Evolutionary conservation across 2,329 filamentous ascomycete species (phyloP), one percentile per base, ranked within the genome.

Genomic region (Epichloe elymi): DNA sequence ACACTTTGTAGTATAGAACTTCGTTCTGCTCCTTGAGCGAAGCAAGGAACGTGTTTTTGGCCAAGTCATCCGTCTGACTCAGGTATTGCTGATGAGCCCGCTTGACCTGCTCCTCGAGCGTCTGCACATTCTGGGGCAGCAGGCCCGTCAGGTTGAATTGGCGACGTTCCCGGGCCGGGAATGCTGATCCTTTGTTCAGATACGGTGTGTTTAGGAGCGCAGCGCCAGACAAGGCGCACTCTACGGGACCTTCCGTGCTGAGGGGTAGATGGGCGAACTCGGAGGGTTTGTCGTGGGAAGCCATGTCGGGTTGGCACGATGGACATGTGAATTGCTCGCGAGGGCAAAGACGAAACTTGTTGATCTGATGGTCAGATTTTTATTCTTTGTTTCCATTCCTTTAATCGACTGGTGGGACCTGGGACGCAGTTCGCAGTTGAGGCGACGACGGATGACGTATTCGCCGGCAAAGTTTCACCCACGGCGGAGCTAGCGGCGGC

Each of bases 1-100:
- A 55, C 58, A 86, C 84, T 63, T 74, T 82, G 65, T 83, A 94
- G 64, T 87, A 95, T 1, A 95, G 67, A 1, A 94, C 86, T 54
- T 86, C 78, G 66, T 93, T 95, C 66, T 95, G 89, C 59, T 88
- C 82, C 61, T 88, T 89, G 70, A 95, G 73, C 47, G 84, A 88
- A 0, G 85, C 86, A 73, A 95, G 76, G 62, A 95, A 95, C 0
- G 87, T 90, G 59, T 95, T 95, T 70, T 93, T 94, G 39, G 83
- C 83, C 38, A 95, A 67, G 55, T 84, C 77, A 62, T 83, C 78
- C 0, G 67, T 63, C 3, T 78, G 74, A 2, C 73, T 78, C 19
- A 68, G 70, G 67, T 90, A 95, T 63, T 95, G 89, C 57, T 88
- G 69, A 63, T 94, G 94, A 1, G 89, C 88, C 23, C 89, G 78